These are phyloP conservation scores for Trichoderma sp. DNA, from an alignment of 2,329 filamentous ascomycete species.

Conservation along the genomic window DNA sequence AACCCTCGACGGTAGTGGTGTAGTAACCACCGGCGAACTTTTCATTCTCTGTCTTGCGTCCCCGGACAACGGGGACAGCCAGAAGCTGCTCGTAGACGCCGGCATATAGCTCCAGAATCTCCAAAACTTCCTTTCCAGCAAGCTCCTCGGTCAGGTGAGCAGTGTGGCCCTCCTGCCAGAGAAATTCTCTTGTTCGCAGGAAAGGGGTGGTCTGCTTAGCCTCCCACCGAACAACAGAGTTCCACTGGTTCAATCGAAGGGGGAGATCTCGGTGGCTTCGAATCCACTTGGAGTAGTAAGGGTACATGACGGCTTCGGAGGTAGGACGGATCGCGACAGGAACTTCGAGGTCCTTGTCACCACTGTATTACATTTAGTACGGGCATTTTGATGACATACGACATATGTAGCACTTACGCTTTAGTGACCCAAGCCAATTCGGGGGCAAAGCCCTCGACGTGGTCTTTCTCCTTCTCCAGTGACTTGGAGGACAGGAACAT, in stretches of 20 bases:
- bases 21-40: slow-evolving; percentile 97
- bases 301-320: slow-evolving; percentile 85
- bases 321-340: slow-evolving; percentile 69
- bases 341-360: slow-evolving; percentile 88
- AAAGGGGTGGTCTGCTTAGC: slow-evolving; percentile 91
- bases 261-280: slow-evolving; percentile 93
- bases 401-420: slow-evolving; percentile 55
- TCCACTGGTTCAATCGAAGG: slow-evolving; percentile 96
- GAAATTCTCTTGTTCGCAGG: slow-evolving; percentile 88
- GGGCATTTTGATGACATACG: not conserved
- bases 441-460: slow-evolving; percentile 97
- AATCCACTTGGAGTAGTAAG: slow-evolving; percentile 96
- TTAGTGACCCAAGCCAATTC: slow-evolving; percentile 89
- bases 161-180: slow-evolving; percentile 96
- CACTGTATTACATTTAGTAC: slow-evolving; percentile 51
- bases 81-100: slow-evolving; percentile 91
- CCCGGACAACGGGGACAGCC: slow-evolving; percentile 91
- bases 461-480: slow-evolving; percentile 84
- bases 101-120: slow-evolving; percentile 93
- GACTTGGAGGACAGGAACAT: slow-evolving; percentile 94
- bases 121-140: slow-evolving; percentile 81
- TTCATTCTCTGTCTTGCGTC: slow-evolving; percentile 94
- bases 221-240: slow-evolving; percentile 90
- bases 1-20: slow-evolving; percentile 95
- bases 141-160: slow-evolving; percentile 84